phyloP scores from a whole-genome alignment of 768 basidiomycete genomes.

The Clathrus columnatus region DNA sequence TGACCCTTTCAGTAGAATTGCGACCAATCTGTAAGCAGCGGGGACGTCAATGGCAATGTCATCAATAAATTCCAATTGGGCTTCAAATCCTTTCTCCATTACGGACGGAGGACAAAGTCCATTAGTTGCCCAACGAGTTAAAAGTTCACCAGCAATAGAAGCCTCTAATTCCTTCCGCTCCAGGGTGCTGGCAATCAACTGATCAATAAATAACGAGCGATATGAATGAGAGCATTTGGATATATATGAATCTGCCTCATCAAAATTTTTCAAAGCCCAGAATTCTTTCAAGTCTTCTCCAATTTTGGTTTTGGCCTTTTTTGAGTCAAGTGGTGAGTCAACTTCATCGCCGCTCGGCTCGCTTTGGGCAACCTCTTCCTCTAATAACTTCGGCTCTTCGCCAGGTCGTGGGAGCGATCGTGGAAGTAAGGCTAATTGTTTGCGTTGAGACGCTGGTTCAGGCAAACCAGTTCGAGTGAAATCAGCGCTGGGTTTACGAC shows the following conservation, averaged over 20 bases:
- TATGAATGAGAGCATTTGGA: slow-evolving; percentile 56
- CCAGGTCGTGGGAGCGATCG: slow-evolving; percentile 59
- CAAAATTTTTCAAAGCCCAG: slow-evolving; percentile 72
- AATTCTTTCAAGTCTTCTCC: slow-evolving; percentile 80
- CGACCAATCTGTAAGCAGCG: slow-evolving; percentile 70
- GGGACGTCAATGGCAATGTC: slow-evolving; percentile 89
- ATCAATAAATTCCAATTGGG: slow-evolving; percentile 68
- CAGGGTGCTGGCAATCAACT: slow-evolving; percentile 63
- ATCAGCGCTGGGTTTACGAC: slow-evolving; percentile 45
- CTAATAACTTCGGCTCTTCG: slow-evolving; percentile 26
- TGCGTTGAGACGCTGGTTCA: slow-evolving; percentile 49
- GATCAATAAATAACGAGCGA: slow-evolving; percentile 61
- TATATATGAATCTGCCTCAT: slow-evolving; percentile 87
- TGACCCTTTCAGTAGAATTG: slow-evolving; percentile 63
- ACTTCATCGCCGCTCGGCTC: slow-evolving; percentile 24
- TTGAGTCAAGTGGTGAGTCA: slow-evolving; percentile 49
- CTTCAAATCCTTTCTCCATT: slow-evolving; percentile 69
- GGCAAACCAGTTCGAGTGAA: slow-evolving; percentile 35
- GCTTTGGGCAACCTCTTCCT: slow-evolving; percentile 38
- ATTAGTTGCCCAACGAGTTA: slow-evolving; percentile 53
- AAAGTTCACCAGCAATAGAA: slow-evolving; percentile 67
- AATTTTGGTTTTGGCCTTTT: slow-evolving; percentile 65
- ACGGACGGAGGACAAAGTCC: slow-evolving; percentile 45
- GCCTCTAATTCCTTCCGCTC: slow-evolving; percentile 80
- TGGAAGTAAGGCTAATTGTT: slow-evolving; percentile 65